Evolutionary conservation across 768 basidiomycete species (phyloP).

Genomic region (Rhodotorula diobovata): DNA sequence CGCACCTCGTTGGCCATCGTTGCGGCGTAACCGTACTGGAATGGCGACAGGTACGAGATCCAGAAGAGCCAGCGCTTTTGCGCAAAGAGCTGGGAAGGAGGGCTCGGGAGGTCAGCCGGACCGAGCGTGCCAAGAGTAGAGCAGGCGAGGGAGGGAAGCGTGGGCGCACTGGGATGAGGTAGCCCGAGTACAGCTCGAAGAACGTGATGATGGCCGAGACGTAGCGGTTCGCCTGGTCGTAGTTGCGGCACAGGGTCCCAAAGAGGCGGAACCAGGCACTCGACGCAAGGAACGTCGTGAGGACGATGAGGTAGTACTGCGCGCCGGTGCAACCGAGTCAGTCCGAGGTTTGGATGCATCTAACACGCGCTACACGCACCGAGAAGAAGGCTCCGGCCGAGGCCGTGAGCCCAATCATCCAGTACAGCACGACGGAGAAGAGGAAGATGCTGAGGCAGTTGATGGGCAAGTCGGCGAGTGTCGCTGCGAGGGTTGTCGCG

Average conservation of each 20-base stretch:
- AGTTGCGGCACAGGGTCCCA: conserved; percentile 55
- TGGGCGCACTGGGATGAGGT: conserved; percentile 25
- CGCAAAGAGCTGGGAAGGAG: conserved; percentile 48
- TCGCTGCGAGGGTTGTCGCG: conserved; percentile 47
- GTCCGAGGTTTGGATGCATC: too few relatives aligned
- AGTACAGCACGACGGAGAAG: conserved; percentile 50
- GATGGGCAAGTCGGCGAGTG: conserved; percentile 49
- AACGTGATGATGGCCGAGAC: conserved; percentile 66
- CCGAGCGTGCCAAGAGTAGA: too few relatives aligned
- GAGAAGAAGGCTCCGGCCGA: conserved; percentile 57
- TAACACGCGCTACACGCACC: too few relatives aligned
- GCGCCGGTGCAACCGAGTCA: too few relatives aligned
- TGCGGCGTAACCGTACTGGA: conserved; percentile 68
- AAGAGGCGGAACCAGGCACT: conserved; percentile 76
- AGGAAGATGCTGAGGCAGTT: conserved; percentile 37
- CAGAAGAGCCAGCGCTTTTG: conserved; percentile 76
- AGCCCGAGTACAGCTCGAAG: conserved; percentile 53
- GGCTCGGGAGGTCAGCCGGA: background rate
- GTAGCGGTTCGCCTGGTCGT: conserved; percentile 59
- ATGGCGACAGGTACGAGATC: conserved; percentile 68
- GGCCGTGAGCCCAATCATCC: conserved; percentile 49
- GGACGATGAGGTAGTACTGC: conserved; percentile 52
- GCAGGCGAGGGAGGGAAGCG: too few relatives aligned
- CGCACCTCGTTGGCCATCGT: conserved; percentile 70
- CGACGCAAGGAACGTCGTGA: conserved; percentile 62